Evolutionary conservation across 179 eudicot genomes (phyloP).

Genomic region (Gypsophila paniculata): DNA sequence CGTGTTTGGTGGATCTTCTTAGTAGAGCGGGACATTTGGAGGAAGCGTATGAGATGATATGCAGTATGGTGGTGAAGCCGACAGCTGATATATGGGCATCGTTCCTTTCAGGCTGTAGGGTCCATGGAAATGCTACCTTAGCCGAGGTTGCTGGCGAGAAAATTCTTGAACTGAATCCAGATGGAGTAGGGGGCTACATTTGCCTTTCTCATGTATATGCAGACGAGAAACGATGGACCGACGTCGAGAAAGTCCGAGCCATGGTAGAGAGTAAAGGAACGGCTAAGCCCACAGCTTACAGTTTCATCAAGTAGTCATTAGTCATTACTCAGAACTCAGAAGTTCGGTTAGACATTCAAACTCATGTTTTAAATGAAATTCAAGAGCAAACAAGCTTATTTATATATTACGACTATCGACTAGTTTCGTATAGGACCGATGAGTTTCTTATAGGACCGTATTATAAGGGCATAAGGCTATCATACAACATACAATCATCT

Average conservation of each 20-base stretch:
- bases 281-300: slow-evolving; percentile 21
- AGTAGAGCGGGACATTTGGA: slow-evolving; percentile 28
- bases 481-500: too few species aligned
- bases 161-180: slow-evolving; percentile 16
- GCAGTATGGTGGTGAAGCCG: slow-evolving; percentile 22
- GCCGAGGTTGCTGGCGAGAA: slow-evolving; percentile 28
- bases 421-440: too few species aligned
- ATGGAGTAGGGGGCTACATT: slow-evolving; percentile 26
- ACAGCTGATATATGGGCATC: slow-evolving; percentile 24
- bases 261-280: slow-evolving; percentile 21
- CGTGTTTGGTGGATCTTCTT: slow-evolving; percentile 27
- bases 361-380: too few species aligned
- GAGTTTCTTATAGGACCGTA: too few species aligned
- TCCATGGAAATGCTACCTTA: slow-evolving; percentile 24
- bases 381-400: too few species aligned
- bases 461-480: too few species aligned
- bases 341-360: too few species aligned
- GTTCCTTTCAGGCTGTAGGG: slow-evolving; percentile 27
- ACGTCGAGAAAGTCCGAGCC: slow-evolving; percentile 25
- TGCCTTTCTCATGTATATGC: slow-evolving; percentile 34
- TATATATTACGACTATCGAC: too few species aligned
- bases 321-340: too few species aligned
- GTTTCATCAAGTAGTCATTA: slow-evolving; percentile 14
- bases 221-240: slow-evolving; percentile 31
- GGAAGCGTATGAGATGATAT: slow-evolving; percentile 24